Base-by-base conservation (phyloP, 2,329 filamentous ascomycete species). In the Cladosporium halotolerans region DNA sequence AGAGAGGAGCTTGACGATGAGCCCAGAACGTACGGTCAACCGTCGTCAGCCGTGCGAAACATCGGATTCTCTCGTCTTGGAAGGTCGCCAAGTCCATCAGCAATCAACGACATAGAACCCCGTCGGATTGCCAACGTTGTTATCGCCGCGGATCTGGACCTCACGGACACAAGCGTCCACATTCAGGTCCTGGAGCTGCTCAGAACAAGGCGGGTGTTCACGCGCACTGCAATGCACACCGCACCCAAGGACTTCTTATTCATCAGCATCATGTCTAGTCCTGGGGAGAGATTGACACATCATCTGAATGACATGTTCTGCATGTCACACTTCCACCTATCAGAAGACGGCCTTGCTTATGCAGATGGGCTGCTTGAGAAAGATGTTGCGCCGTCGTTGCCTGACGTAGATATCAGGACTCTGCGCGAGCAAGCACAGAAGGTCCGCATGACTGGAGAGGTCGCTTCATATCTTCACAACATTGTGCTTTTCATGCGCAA, bases 391-490 rank as follows among this genome's bases (percentile, higher is more conserved):
- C 50, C 50, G 13, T 23, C 72, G 70, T 16, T 66, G 63, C 40
- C 70, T 60, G 10, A 56, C 63, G 8, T 56, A 59, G 73, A 76
- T 39, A 79, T 95, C 34, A 74, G 78, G 11, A 71, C 74, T 4
- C 74, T 95, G 2, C 77, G 81, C 3, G 72, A 76, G n/a, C 74
- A 82, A 2, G 79, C 80, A 52, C 72, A 78, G 2, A 66, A 77
- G 2, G 82, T 87, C 11, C 79, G 77, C 39, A 74, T 90, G 23
- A 86, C 84, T 54, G 79, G 91, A 16, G 90, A 96, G 60, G 81
- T 96, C 2, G 76, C 82, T 54, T 83, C 88, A 41, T 97, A 97
- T 69, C 79, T 92, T 55, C 85, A 92, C 76, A 92, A 97, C 70
- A 82, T 97, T 36, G 75, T 92, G 47, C 82, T 90, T 3, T 96